Base-by-base conservation (phyloP, 371 early-diverging fungal genomes). In the Neoconidiobolus thromboides region DNA sequence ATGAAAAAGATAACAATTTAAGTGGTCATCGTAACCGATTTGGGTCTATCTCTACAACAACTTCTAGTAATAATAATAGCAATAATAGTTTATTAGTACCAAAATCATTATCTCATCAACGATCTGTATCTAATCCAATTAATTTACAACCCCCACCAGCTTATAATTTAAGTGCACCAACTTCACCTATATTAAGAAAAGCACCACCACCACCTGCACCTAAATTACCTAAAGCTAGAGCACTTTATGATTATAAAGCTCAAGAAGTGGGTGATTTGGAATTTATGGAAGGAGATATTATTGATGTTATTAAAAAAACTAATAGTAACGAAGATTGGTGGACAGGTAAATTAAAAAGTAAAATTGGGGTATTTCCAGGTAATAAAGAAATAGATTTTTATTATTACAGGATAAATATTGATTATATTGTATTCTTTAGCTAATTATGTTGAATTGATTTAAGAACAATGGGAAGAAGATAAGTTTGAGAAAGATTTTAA, bases 251-350 rank as follows among this genome's bases (percentile, higher is more conserved):
- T 62, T 85, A 72, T 51, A 67, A 67, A 10, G 82, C 77, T 2
- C 76, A 77, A 64, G 71, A 74, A 9, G 72, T 73, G 14, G 81
- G 77, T 4, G 86, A 85, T 61, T 61, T 85, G 60, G 55, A 68
- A 3, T 80, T 85, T 61, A 65, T 61, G 12, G 75, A 71, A 56
- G 79, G 74, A 58, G 84, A 85, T 60, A 60, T 65, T 3, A 80
- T 85, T 60, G 77, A 81, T 64, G 59, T 85, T 3, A 37, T 82
- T 4, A 65, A 77, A 57, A 64, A 70, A 39, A 76, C 83, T 0
- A 65, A 66, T 15, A 73, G 72, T 47, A 58, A 61, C 3, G 71
- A 85, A 60, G 81, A 78, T 65, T 85, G 86, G 86, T 85, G 85
- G 85, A 73, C 74, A 2, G 85, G 85, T 3, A 62, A 67, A 26